Base-by-base conservation (phyloP, 2,329 filamentous ascomycete genomes). In the Clarireedia sp. region DNA sequence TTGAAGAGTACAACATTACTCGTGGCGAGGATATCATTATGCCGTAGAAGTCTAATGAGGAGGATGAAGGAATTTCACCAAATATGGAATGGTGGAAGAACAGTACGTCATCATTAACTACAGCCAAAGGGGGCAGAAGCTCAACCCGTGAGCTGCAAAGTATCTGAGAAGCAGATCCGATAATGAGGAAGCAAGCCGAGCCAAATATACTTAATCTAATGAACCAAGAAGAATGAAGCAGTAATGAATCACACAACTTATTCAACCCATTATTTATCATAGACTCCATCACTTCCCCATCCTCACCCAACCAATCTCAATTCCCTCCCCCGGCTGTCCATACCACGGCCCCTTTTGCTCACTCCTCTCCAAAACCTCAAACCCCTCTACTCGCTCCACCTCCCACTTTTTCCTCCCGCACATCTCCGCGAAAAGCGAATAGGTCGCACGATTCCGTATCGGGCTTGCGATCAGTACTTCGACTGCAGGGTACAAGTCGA, bases 381-480 rank as follows among this genome's bases (percentile, higher is more conserved):
- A 81, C 2, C 67, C 62, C 24, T 80, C 59, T 40, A 75, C 68
- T 14, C 29, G 29, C 45, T 71, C 65, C 17, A 82, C 70, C 14
- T 56, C 63, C 60, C 79, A 74, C 0, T 67, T 68, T 43, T 61
- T 60, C 37, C 21, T 58, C 40, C 26, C 41, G 68, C 86, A 88
- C 49, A 75, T 77, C 23, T 76, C 71, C 59, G 82, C 64, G 67
- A 91, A 90, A 5, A 73, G 73, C 58, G 80, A 74, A 64, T 87
- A 87, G 0, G 88, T 91, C 57, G 80, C 74, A 57, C 77, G 74
- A 62, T 90, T 90, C 58, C 89, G 77, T 60, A 90, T 79, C 0
- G 87, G 85, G 17, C 84, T 84, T 3, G 86, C 79, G 56, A 91
- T 83, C 46, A 90, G 72, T 37, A 88, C 78, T 46, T 79, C 72